Evolutionary conservation across 2,329 filamentous ascomycete genomes (phyloP).

Genomic region (Cladosporium velox): DNA sequence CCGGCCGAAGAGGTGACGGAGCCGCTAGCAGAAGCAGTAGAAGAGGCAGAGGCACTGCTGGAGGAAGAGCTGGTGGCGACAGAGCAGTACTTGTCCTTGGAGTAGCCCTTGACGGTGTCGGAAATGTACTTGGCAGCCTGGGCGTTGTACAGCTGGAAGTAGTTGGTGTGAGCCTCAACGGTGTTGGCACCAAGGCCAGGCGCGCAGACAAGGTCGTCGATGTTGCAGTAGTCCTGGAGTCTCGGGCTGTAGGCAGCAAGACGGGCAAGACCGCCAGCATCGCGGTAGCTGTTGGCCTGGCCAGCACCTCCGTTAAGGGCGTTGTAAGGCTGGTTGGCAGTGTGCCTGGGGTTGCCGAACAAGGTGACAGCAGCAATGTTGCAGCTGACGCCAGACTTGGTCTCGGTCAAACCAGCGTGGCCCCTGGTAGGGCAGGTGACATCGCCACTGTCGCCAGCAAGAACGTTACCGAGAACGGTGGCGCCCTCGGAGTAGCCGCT

Average conservation of each 20-base stretch:
- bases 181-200: constrained; percentile 32
- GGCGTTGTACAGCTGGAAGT: constrained; percentile 39
- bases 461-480: constrained; percentile 36
- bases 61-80: constrained; percentile 11
- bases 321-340: constrained; percentile 35
- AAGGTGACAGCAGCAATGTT: constrained; percentile 30
- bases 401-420: constrained; percentile 1
- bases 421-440: constrained; percentile 38
- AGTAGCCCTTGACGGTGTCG: constrained; percentile 26
- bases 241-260: constrained; percentile 31
- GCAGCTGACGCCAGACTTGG: constrained; percentile 25
- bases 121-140: constrained; percentile 32
- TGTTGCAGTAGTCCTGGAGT: constrained; percentile 42
- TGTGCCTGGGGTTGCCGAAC: constrained; percentile 37
- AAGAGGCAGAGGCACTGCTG: not conserved
- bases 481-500: constrained; percentile 48
- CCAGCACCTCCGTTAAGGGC: constrained; percentile 29
- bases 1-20: not conserved
- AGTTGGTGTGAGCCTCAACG: constrained; percentile 41
- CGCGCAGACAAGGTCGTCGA: constrained; percentile 46
- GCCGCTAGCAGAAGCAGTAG: not conserved
- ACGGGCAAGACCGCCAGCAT: constrained; percentile 33
- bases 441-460: constrained; percentile 40
- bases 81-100: constrained; percentile 15
- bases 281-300: constrained; percentile 36